These are phyloP conservation scores for Coemansia sp. DNA, from an alignment of 192 early-diverging fungal species.

Conservation along the genomic window DNA sequence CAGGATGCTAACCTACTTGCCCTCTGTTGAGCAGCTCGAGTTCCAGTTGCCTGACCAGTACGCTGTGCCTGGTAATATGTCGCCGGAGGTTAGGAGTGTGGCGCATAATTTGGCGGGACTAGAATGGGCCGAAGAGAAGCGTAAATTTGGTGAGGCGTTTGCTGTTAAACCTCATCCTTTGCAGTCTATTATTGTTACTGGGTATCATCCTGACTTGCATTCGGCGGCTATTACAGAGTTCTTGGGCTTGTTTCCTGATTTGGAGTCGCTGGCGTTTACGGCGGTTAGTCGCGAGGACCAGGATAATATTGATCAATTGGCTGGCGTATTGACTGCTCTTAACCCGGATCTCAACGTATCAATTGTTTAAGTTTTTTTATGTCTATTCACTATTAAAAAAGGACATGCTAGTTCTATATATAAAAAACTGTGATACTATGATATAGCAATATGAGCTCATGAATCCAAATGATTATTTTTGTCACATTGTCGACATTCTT, in stretches of 20 bases:
- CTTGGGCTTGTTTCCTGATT: slow-evolving; percentile 47
- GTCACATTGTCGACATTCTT: too few relatives aligned
- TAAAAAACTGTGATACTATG: too few relatives aligned
- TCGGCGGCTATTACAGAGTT: slow-evolving; percentile 47
- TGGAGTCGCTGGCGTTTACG: slow-evolving; percentile 47
- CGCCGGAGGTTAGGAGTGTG: background rate
- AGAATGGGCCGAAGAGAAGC: slow-evolving; percentile 43
- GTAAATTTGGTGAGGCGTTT: slow-evolving; percentile 29
- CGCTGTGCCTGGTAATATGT: slow-evolving; percentile 12
- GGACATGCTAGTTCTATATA: background rate
- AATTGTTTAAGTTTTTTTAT: slow-evolving; percentile 28
- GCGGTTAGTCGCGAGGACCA: slow-evolving; percentile 48
- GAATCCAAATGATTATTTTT: too few relatives aligned
- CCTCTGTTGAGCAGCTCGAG: slow-evolving; percentile 53
- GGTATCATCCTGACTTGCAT: slow-evolving; percentile 50
- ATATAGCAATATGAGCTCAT: too few relatives aligned
- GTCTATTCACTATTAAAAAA: background rate
- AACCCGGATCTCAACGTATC: slow-evolving; percentile 47
- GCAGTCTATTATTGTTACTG: slow-evolving; percentile 45
- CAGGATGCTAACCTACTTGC: slow-evolving; percentile 37
- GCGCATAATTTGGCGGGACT: slow-evolving; percentile 54
- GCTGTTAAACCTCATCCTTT: slow-evolving; percentile 45
- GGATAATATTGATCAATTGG: slow-evolving; percentile 54
- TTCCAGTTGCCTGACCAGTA: slow-evolving; percentile 47
- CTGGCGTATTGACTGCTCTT: slow-evolving; percentile 49